Conservation (phyloP, 306 rosid genomes). For the Dalbergia oliveri region DNA sequence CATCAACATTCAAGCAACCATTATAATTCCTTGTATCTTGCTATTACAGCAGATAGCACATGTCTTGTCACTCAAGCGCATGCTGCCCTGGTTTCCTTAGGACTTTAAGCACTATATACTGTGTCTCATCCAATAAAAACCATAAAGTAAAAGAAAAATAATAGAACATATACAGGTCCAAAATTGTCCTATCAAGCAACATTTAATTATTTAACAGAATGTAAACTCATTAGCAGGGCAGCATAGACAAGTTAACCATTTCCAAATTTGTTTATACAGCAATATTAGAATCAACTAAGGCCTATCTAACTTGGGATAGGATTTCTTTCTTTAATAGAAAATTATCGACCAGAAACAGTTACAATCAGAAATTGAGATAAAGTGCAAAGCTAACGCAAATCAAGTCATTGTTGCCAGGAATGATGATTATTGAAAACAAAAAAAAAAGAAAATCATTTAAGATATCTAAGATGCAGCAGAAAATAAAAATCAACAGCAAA, state of each 20-base stretch:
- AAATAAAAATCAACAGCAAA: conserved; percentile 5
- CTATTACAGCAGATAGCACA: conserved; percentile 14
- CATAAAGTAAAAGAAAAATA: conserved; percentile 19
- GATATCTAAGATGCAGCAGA: neutral
- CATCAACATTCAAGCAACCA: conserved; percentile 12
- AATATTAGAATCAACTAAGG: conserved; percentile 7
- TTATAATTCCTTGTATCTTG: neutral
- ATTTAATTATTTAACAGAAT: neutral
- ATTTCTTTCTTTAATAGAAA: neutral
- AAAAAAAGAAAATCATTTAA: conserved; percentile 10
- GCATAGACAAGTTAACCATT: neutral
- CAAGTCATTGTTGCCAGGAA: neutral
- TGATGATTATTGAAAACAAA: neutral
- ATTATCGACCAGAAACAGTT: conserved; percentile 20
- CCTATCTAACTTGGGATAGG: neutral
- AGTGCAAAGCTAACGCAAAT: neutral
- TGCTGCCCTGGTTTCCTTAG: conserved; percentile 24
- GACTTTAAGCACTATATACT: neutral
- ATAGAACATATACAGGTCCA: conserved; percentile 11
- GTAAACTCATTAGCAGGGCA: conserved; percentile 19
- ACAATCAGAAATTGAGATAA: conserved; percentile 5
- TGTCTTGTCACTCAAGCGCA: neutral
- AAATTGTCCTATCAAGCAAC: neutral
- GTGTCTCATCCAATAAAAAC: neutral
- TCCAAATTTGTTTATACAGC: conserved; percentile 11